Conservation (phyloP, 106 monocot genomes). For the Acanthochlamys bracteata region DNA sequence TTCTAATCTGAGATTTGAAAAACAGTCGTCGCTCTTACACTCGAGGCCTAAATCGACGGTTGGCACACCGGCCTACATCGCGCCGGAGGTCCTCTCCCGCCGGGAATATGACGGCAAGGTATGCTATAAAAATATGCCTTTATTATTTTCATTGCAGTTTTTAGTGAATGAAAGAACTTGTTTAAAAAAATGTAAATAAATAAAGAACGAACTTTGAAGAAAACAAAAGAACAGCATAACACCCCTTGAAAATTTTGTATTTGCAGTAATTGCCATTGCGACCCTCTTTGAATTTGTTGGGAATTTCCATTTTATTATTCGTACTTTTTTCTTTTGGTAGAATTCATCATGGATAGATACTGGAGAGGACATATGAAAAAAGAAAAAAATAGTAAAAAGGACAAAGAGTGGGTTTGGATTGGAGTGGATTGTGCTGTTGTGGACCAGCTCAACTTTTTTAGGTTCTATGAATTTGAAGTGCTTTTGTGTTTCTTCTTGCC, state of each 20-base stretch:
- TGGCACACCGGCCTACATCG: conserved; percentile 87
- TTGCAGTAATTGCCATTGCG: no score
- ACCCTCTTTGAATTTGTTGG: no score
- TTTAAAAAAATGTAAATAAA: neutral
- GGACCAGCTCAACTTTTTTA: neutral
- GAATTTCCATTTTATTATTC: no score
- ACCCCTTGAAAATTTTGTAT: no score
- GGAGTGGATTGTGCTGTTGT: neutral
- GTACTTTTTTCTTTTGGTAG: no score
- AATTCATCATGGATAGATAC: neutral
- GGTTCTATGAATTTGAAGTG: neutral
- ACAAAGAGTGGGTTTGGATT: neutral
- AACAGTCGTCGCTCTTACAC: conserved; percentile 69
- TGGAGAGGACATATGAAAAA: neutral
- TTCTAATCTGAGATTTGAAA: neutral
- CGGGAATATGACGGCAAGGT: conserved; percentile 75
- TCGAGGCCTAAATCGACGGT: conserved; percentile 75
- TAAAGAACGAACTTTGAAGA: neutral
- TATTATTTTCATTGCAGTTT: neutral
- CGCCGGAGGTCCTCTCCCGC: conserved; percentile 71
- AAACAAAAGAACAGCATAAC: neutral
- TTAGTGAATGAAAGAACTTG: neutral
- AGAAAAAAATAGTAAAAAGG: neutral
- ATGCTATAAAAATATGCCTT: neutral
- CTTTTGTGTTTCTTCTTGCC: no score